Percentiles rank a stretch among this genome's conserved stretches.
These are phyloP conservation scores for Cajanus cajan DNA, from an alignment of 306 rosid genomes.

Conservation along the genomic window DNA sequence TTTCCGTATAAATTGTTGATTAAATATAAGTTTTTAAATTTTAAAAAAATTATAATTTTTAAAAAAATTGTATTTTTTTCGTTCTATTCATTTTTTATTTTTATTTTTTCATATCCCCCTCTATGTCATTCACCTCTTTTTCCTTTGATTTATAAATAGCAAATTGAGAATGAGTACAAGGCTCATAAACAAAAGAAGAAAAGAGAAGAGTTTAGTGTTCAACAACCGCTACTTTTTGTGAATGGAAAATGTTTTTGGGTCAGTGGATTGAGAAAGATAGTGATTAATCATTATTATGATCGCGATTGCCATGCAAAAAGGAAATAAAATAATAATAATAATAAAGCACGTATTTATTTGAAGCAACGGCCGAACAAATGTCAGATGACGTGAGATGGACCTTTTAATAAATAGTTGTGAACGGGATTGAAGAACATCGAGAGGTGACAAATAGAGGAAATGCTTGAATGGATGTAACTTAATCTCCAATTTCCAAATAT, in stretches of 20 bases:
- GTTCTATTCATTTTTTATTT: neutral
- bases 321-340: neutral
- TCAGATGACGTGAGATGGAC: neutral
- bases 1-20: too few species aligned
- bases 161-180: neutral
- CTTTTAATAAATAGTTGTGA: neutral
- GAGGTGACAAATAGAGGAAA: neutral
- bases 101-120: neutral
- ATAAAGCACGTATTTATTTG: neutral
- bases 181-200: neutral
- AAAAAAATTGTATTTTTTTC: neutral
- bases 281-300: neutral
- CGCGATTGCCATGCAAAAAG: neutral
- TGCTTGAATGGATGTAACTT: too few species aligned
- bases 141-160: neutral
- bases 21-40: neutral
- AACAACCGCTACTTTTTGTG: neutral
- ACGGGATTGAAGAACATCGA: neutral
- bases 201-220: neutral
- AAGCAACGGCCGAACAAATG: neutral
- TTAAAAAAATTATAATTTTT: neutral
- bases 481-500: too few species aligned
- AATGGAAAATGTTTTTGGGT: neutral
- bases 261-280: neutral
- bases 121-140: neutral